Base-by-base conservation (phyloP, 495 filamentous ascomycete species). In the Trichoderma gamsii region DNA sequence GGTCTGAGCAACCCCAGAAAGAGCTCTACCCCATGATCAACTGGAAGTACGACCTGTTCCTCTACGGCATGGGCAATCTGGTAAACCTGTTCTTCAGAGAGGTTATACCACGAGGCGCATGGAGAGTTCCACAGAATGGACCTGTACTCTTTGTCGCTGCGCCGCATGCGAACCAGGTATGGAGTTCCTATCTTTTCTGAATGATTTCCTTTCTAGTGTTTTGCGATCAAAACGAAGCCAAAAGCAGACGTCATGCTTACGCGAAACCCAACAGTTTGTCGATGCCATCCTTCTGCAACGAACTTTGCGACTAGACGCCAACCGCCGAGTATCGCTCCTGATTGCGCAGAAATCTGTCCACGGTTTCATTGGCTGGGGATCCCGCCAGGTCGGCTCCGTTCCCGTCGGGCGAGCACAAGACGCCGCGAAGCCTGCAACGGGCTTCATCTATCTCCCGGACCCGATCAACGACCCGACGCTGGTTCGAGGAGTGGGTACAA, bases 91-190 rank as follows among this genome's bases (percentile, higher is more conserved):
- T 99, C 86, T 99, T 99, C 83, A 88, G 95, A 72, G 95, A 99
- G 79, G 91, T 99, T 3, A 93, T 98, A 74, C 94, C 95, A 9
- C 89, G 95, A 61, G 91, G 92, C 67, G 88, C 92, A 63, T 99
- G 95, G 92, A 92, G 91, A 77, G 89, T 99, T 27, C 95, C 95
- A 44, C 84, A 88, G 69, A 84, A 85, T 70, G 95, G 92, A 2
- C 93, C 95, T 0, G 85, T 99, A 67, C 92, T 99, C 51, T 94
- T 99, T 74, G 95, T 99, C 69, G 94, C 93, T n/a, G 95, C 96
- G 23, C 95, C 95, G 70, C 95, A 99, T 84, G 96, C 95, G 63
- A 99, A 99, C 76, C 95, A 99, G 87, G 92, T 93, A 82, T 32
- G 79, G 18, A 7, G 5, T 32, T 16, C 38, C 13, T 13, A 6